Conservation (phyloP, 257 asterid genomes). For the Avicennia marina region DNA sequence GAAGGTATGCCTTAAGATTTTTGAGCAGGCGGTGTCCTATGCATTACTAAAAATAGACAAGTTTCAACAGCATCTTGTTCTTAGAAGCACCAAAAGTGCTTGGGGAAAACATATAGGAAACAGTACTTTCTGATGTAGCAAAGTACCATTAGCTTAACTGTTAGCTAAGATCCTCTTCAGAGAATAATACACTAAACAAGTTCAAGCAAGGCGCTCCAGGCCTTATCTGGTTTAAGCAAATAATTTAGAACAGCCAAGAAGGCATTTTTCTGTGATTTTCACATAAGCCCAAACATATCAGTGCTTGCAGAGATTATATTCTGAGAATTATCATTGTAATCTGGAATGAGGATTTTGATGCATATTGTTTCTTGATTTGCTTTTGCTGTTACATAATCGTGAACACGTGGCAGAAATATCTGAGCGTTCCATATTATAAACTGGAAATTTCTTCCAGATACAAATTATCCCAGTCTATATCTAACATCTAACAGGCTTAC, state of each 20-base stretch:
- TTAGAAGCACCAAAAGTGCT: too few species aligned
- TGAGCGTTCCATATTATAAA: conserved; percentile 10
- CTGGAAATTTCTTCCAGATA: neutral
- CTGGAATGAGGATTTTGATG: conserved; percentile 8
- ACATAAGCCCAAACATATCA: neutral
- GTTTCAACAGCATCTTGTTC: too few species aligned
- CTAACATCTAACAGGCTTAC: too few species aligned
- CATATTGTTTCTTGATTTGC: neutral
- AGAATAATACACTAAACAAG: too few species aligned
- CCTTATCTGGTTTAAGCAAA: too few species aligned
- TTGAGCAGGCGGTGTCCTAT: neutral
- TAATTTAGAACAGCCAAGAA: neutral
- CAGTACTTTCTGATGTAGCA: too few species aligned
- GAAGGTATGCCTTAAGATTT: conserved; percentile 2
- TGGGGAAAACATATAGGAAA: too few species aligned
- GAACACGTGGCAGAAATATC: conserved; percentile 4
- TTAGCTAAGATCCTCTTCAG: conserved; percentile 4
- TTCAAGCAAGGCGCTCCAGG: too few species aligned
- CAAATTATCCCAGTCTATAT: too few species aligned
- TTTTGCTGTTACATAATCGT: neutral
- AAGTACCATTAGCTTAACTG: neutral
- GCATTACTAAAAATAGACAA: neutral
- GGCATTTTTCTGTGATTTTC: neutral
- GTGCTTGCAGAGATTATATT: conserved; percentile 9
- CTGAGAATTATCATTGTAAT: neutral